Base-by-base conservation (phyloP, 352 stramenopile species). In the Nothophytophthora sp. region DNA sequence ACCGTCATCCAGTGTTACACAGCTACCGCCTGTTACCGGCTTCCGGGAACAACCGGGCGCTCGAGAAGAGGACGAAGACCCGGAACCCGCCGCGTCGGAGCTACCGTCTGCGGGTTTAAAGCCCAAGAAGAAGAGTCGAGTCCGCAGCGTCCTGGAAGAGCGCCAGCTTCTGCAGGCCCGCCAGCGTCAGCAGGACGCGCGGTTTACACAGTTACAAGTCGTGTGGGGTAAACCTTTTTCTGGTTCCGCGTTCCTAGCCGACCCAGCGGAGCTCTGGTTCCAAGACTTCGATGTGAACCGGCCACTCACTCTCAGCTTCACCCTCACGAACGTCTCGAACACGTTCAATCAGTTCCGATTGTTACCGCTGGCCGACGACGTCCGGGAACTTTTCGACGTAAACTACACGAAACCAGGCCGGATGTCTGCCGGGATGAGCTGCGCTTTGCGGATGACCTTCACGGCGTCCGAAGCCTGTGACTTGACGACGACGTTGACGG, bases 301-400 rank as follows among this genome's bases (percentile, higher is more conserved):
- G 32, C 62, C 81, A 3, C 75, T 94, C 50, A 61, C 40, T 28
- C 61, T 82, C 19, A 50, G 35, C 7, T 86, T 97, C 25, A 88
- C 76, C 5, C 66, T 98, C 25, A 98, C 92, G 0, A 98, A 98
- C 44, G 76, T 96, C 4, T 97, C 86, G 0, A 88, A 95, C 33
- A 96, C 87, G 0, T 97, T 97, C 56, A 97, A 97, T 66, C 83
- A 87, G 30, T 97, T 98, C 60, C 92, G 92, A 28, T 44, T 97
- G 7, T 60, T 96, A 1, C 59, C 77, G 0, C 61, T 97, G 37
- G 64, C 78, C 13, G 80, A 93, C 25, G 52, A 81, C 6, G 55
- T 96, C 13, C 65, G 68, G 12, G 83, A 96, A 30, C 86, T 89
- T 20, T 97, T 98, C 41, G 81, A 95, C n/a, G 70, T 98, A 20